Evolutionary conservation across 805 yeast genomes (phyloP).

Genomic region (Ogataea zsoltii): DNA sequence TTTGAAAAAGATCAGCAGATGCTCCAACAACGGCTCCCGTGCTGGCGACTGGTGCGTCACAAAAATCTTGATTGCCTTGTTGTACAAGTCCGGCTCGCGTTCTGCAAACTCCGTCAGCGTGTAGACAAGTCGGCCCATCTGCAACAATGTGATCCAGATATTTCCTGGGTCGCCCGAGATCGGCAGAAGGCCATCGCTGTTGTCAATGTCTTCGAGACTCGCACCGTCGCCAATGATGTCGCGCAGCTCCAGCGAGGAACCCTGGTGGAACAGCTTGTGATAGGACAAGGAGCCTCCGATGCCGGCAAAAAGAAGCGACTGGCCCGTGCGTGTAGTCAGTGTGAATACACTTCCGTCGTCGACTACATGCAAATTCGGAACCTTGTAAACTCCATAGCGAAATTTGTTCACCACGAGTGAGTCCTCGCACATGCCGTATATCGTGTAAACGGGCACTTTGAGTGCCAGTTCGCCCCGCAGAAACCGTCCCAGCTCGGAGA

Average conservation of each 20-base stretch:
- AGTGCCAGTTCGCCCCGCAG: slow-evolving; percentile 43
- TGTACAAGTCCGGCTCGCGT: slow-evolving; percentile 30
- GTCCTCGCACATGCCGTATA: slow-evolving; percentile 78
- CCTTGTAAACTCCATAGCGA: slow-evolving; percentile 49
- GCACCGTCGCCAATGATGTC: slow-evolving; percentile 32
- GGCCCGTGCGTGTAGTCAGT: slow-evolving; percentile 42
- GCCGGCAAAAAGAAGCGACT: slow-evolving; percentile 59
- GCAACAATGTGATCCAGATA: slow-evolving; percentile 72
- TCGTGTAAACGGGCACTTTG: slow-evolving; percentile 69
- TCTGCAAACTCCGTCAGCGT: slow-evolving; percentile 42
- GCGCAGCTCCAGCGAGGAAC: slow-evolving; percentile 42
- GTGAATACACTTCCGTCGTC: slow-evolving; percentile 56
- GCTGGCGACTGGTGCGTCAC: slow-evolving; percentile 71
- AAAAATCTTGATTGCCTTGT: slow-evolving; percentile 56
- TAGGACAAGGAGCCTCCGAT: slow-evolving; percentile 71
- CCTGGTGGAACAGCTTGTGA: slow-evolving; percentile 68
- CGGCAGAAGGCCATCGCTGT: slow-evolving; percentile 40
- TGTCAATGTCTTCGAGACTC: slow-evolving; percentile 23
- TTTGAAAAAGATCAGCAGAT: slow-evolving; percentile 62
- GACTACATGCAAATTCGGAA: slow-evolving; percentile 60
- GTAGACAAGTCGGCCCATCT: slow-evolving; percentile 64
- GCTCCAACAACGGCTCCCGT: slow-evolving; percentile 67
- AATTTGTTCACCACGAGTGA: slow-evolving; percentile 64
- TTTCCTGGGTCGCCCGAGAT: slow-evolving; percentile 66
- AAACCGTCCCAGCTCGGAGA: slow-evolving; percentile 55